Conservation (phyloP, 257 asterid species). For the Parsonsia alboflavescens region DNA sequence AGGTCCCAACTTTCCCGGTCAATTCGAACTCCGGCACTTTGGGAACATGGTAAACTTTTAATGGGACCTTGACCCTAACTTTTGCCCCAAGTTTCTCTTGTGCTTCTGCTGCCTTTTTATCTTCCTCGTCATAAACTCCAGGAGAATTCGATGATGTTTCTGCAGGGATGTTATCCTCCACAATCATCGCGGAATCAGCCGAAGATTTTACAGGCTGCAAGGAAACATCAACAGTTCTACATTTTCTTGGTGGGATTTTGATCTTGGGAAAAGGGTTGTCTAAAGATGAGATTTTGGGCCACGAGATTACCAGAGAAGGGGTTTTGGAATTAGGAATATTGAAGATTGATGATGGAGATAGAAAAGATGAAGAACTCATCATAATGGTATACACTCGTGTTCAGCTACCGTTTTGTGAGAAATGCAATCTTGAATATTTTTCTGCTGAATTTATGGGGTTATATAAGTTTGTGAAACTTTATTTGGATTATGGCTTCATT, state of each 20-base stretch:
- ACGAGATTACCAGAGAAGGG: slow-evolving; percentile 14
- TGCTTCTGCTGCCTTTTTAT: slow-evolving; percentile 31
- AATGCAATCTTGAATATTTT: background rate
- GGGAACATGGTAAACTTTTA: slow-evolving; percentile 80
- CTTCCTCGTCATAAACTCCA: slow-evolving; percentile 20
- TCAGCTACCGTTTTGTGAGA: background rate
- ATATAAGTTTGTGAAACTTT: slow-evolving; percentile 14
- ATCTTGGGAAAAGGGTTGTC: slow-evolving; percentile 21
- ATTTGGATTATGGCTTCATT: background rate
- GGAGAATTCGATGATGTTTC: slow-evolving; percentile 17
- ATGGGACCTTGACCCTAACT: slow-evolving; percentile 64
- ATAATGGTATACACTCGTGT: slow-evolving; percentile 1
- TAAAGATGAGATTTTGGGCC: slow-evolving; percentile 18
- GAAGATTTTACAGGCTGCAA: slow-evolving; percentile 15
- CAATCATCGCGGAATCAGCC: slow-evolving; percentile 26
- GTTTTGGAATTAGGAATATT: slow-evolving; percentile 27
- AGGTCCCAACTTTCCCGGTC: slow-evolving; percentile 47
- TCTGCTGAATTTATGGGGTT: slow-evolving; percentile 3
- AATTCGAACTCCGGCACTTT: slow-evolving; percentile 69
- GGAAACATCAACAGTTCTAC: slow-evolving; percentile 7
- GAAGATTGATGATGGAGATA: slow-evolving; percentile 25
- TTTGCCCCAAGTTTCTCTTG: slow-evolving; percentile 39
- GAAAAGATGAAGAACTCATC: slow-evolving; percentile 20
- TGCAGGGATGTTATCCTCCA: slow-evolving; percentile 23
- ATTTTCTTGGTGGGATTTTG: slow-evolving; percentile 12